Evolutionary conservation across 2,329 filamentous ascomycete genomes (phyloP).

Genomic region (Myriosclerotinia duriaeana): DNA sequence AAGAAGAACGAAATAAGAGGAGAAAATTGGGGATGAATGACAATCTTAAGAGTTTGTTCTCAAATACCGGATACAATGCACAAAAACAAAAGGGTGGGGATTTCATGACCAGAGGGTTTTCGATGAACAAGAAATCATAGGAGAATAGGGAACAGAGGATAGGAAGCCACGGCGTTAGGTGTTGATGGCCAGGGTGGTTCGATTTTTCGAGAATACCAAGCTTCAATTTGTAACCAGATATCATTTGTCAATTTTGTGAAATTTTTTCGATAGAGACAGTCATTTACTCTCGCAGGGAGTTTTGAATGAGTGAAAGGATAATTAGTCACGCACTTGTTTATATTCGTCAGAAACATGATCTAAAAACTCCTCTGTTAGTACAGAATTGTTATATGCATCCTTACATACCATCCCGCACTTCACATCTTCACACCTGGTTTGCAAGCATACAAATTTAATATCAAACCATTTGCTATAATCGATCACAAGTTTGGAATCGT

Average conservation of each 20-base stretch:
- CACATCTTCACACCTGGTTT: not conserved
- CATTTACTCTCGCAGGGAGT: not conserved
- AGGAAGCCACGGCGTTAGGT: slow-evolving; percentile 6
- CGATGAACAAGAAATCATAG: slow-evolving; percentile 46
- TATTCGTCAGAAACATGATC: not conserved
- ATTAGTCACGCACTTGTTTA: not conserved
- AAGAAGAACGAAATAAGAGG: slow-evolving; percentile 77
- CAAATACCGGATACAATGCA: slow-evolving; percentile 45
- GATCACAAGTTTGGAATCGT: not conserved
- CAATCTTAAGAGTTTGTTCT: slow-evolving; percentile 55
- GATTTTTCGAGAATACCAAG: not conserved
- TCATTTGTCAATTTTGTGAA: not conserved
- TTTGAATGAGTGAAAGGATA: not conserved
- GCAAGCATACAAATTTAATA: not conserved
- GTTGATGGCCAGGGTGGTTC: not conserved
- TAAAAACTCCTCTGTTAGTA: not conserved
- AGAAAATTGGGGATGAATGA: slow-evolving; percentile 64
- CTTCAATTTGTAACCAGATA: not conserved
- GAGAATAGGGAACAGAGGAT: not conserved
- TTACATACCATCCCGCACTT: not conserved
- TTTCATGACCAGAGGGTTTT: slow-evolving; percentile 60
- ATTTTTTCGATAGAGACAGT: not conserved
- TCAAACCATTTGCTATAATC: not conserved
- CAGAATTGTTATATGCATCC: not conserved
- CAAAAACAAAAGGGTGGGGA: slow-evolving; percentile 47